Base-by-base conservation (phyloP, 2,329 filamentous ascomycete genomes). In the Penicillium sp. region DNA sequence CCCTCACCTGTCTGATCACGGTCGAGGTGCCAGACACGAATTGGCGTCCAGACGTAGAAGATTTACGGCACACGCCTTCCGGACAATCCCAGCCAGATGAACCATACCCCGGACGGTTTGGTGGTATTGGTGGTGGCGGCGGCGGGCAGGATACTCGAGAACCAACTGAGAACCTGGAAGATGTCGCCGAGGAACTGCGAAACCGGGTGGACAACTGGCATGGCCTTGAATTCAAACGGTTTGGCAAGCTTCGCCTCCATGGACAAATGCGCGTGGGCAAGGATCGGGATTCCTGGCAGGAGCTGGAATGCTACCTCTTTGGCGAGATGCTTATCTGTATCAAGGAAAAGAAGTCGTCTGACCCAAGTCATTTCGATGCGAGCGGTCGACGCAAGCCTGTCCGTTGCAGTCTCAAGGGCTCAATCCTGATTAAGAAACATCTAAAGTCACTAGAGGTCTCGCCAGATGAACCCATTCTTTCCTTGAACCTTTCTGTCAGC, bases 291-390 rank as follows among this genome's bases (percentile, higher is more conserved):
- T 92, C 92, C 7, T 99, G 94, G 94, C 94, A 99, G 77, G 94
- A 97, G 71, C 77, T 99, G 51, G 92, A 99, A 72, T 99, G 94
- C 73, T 99, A 91, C 71, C 82, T 99, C 29, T 99, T 99, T 69
- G 90, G 89, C 4, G 94, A 99, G 76, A 99, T 99, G 94, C 88
- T 99, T 65, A 99, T 99, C 61, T 99, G 94, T 69, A 91, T 99
- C 57, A 99, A 97, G 75, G 94, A 97, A 76, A 97, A 97, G 82
- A 96, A 92, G 76, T 74, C 80, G 8, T 71, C 78, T 9, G 62
- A 79, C 36, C 65, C 72, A 43, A 70, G 66, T 57, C 79, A 89
- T 61, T 92, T 89, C 83, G 87, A 83, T n/a, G 78, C 78, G 1
- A 74, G 75, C 4, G 69, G 79, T 1, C 81, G 81, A 19, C 81